Evolutionary conservation across 345 rosid genomes (phyloP).

Genomic region (Bruguiera parviflora): DNA sequence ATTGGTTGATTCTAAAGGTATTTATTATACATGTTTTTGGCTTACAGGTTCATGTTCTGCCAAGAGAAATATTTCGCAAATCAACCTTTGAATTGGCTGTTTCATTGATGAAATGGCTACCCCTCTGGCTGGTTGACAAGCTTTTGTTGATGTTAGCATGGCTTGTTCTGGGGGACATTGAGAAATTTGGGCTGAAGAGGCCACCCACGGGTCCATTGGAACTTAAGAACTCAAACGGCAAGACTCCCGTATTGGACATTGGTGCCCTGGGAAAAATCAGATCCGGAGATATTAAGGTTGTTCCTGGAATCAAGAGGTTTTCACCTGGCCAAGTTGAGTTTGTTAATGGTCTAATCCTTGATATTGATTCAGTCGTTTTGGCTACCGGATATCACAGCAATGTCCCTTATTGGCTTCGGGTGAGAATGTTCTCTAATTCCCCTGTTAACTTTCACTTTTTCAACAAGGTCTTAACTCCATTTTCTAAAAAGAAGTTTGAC

Average conservation of each 20-base stretch:
- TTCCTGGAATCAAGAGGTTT: conserved; percentile 67
- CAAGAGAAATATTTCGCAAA: conserved; percentile 70
- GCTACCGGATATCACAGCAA: conserved; percentile 84
- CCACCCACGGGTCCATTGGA: conserved; percentile 64
- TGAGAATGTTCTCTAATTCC: conserved; percentile 42
- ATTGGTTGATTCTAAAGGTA: not conserved
- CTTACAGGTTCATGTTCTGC: conserved; percentile 80
- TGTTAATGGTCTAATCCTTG: conserved; percentile 49
- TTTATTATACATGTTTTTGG: not conserved
- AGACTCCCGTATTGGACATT: conserved; percentile 75
- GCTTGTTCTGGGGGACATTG: conserved; percentile 54
- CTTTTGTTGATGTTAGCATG: conserved; percentile 45
- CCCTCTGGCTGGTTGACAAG: conserved; percentile 75
- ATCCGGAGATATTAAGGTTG: conserved; percentile 59
- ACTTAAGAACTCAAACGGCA: conserved; percentile 58
- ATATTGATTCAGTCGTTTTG: conserved; percentile 57
- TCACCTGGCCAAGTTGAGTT: conserved; percentile 51
- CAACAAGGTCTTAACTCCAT: not conserved
- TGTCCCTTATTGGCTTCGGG: conserved; percentile 71
- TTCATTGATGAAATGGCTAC: conserved; percentile 59
- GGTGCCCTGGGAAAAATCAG: conserved; percentile 68
- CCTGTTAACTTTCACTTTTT: not conserved
- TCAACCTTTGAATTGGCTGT: conserved; percentile 68
- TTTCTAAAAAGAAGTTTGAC: conserved; percentile 11
- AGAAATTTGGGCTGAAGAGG: conserved; percentile 56